Conservation (phyloP, 768 basidiomycete species). For the Boletus reticuloceps region DNA sequence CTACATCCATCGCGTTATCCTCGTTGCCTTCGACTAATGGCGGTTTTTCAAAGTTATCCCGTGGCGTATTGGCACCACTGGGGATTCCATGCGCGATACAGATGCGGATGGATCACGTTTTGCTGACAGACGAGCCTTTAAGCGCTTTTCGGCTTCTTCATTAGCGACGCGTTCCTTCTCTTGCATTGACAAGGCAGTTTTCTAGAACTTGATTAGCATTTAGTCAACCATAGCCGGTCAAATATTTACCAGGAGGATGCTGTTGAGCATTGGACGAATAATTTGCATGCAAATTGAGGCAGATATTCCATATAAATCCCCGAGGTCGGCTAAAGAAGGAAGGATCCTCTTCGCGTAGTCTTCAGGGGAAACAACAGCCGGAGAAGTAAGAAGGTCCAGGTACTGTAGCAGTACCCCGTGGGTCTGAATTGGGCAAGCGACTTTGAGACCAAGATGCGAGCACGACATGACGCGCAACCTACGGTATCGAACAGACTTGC, state of each 20-base stretch:
- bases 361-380: conserved; percentile 59
- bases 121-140: conserved; percentile 72
- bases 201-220: conserved; percentile 35
- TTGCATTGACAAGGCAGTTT: conserved; percentile 58
- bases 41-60: conserved; percentile 26
- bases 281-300: conserved; percentile 94
- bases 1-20: conserved; percentile 55
- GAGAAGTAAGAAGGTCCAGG: conserved; percentile 79
- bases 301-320: conserved; percentile 73
- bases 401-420: conserved; percentile 93
- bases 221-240: not conserved
- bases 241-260: conserved; percentile 52
- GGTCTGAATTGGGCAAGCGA: conserved; percentile 49
- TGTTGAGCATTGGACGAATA: conserved; percentile 76
- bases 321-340: conserved; percentile 73
- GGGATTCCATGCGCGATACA: conserved; percentile 64
- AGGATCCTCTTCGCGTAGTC: conserved; percentile 75
- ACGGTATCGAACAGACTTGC: conserved; percentile 89
- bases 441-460: conserved; percentile 19
- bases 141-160: conserved; percentile 75
- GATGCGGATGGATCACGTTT: conserved; percentile 65
- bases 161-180: conserved; percentile 68
- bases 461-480: conserved; percentile 34
- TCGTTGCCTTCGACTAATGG: conserved; percentile 35
- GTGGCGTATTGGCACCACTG: conserved; percentile 32